Evolutionary conservation across 768 basidiomycete species (phyloP).

Genomic region (Trametes cingulata): DNA sequence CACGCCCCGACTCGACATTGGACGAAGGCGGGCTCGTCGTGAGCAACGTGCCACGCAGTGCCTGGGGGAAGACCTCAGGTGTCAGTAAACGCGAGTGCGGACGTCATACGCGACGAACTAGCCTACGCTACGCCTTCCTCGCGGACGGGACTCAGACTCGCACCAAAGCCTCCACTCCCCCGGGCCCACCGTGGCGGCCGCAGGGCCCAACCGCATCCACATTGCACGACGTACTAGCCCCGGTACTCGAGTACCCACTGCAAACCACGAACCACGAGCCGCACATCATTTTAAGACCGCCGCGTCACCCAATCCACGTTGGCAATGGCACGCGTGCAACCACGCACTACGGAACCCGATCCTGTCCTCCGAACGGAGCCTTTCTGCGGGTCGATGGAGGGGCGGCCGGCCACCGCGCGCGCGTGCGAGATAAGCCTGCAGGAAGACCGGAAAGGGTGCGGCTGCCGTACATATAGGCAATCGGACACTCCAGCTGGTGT

Average conservation of each 20-base stretch:
- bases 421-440: conserved; percentile 2
- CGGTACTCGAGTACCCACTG: too few relatives aligned
- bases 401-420: too few relatives aligned
- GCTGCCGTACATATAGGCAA: conserved; percentile 6
- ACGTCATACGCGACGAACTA: background rate
- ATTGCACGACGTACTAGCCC: background rate
- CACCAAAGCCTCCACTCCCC: background rate
- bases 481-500: conserved; percentile 1
- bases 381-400: too few relatives aligned
- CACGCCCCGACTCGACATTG: conserved; percentile 12
- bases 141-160: background rate
- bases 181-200: background rate
- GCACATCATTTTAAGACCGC: background rate
- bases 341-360: conserved; percentile 8
- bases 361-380: conserved; percentile 11
- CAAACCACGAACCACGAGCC: background rate
- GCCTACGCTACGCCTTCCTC: background rate
- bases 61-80: background rate
- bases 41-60: conserved; percentile 1
- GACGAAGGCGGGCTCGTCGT: background rate
- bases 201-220: conserved; percentile 5
- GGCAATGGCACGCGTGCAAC: background rate
- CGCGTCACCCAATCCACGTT: background rate
- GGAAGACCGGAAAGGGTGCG: too few relatives aligned
- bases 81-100: background rate